A percentile compares a stretch with the other conserved stretches of the same genome.
Evolutionary conservation across 2,329 filamentous ascomycete genomes (phyloP).

Genomic region (Aspergillus sp.): DNA sequence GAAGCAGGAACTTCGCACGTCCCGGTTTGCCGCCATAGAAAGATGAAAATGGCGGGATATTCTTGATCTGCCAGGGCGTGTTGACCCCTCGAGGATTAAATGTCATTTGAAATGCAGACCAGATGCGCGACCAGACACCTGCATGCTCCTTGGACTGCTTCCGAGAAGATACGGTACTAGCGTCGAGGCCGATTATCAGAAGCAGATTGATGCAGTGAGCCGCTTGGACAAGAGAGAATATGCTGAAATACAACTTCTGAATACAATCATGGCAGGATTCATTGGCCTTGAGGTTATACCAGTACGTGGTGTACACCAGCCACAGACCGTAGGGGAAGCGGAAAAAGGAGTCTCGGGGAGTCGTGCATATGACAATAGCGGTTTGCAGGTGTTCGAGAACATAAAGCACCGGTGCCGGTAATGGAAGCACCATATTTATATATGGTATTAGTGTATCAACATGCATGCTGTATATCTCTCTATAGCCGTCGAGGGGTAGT

Average conservation of each 20-base stretch:
- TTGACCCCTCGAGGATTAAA: constrained; percentile 11
- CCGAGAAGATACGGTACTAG: neutral
- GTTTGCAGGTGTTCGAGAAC: neutral
- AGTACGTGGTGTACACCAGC: neutral
- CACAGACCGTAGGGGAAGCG: neutral
- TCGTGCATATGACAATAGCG: neutral
- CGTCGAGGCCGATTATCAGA: neutral
- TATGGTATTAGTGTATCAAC: neutral
- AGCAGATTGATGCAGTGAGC: neutral
- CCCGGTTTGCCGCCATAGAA: constrained; percentile 5
- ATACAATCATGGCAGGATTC: neutral
- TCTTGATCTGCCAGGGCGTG: constrained; percentile 16
- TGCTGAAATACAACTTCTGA: neutral
- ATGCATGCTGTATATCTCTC: no score
- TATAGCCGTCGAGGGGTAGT: no score
- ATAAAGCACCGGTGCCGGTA: neutral
- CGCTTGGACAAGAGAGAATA: neutral
- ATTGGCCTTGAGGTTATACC: neutral
- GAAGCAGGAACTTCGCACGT: constrained; percentile 8
- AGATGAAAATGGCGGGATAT: constrained; percentile 6
- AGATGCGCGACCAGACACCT: constrained; percentile 3
- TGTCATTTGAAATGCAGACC: constrained; percentile 3
- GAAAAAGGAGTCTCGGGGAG: neutral
- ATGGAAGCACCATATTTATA: neutral
- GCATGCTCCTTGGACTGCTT: neutral